Evolutionary conservation across 2,329 filamentous ascomycete genomes (phyloP), one percentile per base, ranked within the genome.

Genomic region (Aspergillus tanneri): DNA sequence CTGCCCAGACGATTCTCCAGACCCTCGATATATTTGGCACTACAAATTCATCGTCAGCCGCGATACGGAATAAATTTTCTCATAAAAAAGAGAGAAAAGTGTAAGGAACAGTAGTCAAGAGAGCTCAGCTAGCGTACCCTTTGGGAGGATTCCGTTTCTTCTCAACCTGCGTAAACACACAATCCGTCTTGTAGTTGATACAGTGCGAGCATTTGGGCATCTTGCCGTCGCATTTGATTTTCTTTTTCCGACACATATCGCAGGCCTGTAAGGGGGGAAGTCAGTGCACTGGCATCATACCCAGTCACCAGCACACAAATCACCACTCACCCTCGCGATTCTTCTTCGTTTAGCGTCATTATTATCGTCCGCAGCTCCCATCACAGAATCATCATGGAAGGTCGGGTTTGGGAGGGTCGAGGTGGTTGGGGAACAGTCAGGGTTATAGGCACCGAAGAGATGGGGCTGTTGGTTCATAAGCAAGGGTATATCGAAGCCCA

Each of bases 141-240:
- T 97, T 99, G 1, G 92, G 93, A 44, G 93, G 92, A 69, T 88
- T 93, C 50, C 93, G 83, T 79, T 99, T 99, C 84, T 99, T 99
- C 76, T 99, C 93, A 28, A 97, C 91, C 68, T 96, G 90, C 0
- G 93, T 97, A 67, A 97, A 97, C 60, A 96, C 83, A 70, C 92
- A 99, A 62, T 96, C 90, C 4, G 91, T 96, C 78, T 96, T 96
- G 77, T 96, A 96, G 70, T 96, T 97, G 69, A 87, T 87, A 70
- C 92, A 99, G 72, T 97, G 93, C 6, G 89, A 91, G 72, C 93
- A 99, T 52, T 90, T 85, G 28, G 93, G 92, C 72, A 95, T 83
- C 74, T 95, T 96, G 58, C 93, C 92, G 67, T 97, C 93, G 72
- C 92, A 97, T 74, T 97, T 97, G 73, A 97, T 96, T 73, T 89